Evolutionary conservation across 495 filamentous ascomycete species (phyloP), one percentile per base, ranked within the genome.

Genomic region (Pseudevernia furfuracea): DNA sequence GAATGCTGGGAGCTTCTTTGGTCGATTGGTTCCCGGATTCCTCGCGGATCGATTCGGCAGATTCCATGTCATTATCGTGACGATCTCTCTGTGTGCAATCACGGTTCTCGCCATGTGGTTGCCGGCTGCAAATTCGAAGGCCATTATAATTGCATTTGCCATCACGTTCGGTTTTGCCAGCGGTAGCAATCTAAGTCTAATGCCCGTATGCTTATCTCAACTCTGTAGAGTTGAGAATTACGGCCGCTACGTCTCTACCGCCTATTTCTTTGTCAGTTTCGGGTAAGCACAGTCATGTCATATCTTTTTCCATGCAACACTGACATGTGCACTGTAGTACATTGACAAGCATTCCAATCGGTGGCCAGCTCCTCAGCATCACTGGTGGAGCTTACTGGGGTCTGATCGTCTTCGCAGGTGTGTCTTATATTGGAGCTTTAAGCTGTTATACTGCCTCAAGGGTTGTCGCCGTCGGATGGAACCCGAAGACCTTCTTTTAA

Each of bases 21-120:
- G 65, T 28, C 60, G 78, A 0, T 69, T 77, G 1, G 41, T 78
- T 5, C 72, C 69, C 66, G 88, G 87, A 10, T 78, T 85, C 62
- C 15, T 88, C 1, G 89, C 86, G 19, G 90, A 94, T 71, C 80
- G 78, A 61, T 71, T 88, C 38, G 90, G 89, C 0, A 80, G 84
- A 34, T 91, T 84, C 77, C 91, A 92, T 71, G 77, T 80, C 41
- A 86, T 86, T 72, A 79, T 89, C n/a, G 32, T 84, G 5, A 83
- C 85, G 58, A 77, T 79, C 0, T 74, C 76, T 25, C 73, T 82
- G 21, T 82, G 86, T 0, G 81, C 78, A 4, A 75, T 91, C 39
- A 71, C 86, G 41, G 77, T 80, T 0, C 77, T 89, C 0, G 82
- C 78, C 8, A 71, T 87, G 1, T 86, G 84, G 82, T 70, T 87